Percentiles rank a stretch among this genome's conserved stretches.
Conservation (phyloP, 148 eudicot species). For the Rhododendron griersonianum region DNA sequence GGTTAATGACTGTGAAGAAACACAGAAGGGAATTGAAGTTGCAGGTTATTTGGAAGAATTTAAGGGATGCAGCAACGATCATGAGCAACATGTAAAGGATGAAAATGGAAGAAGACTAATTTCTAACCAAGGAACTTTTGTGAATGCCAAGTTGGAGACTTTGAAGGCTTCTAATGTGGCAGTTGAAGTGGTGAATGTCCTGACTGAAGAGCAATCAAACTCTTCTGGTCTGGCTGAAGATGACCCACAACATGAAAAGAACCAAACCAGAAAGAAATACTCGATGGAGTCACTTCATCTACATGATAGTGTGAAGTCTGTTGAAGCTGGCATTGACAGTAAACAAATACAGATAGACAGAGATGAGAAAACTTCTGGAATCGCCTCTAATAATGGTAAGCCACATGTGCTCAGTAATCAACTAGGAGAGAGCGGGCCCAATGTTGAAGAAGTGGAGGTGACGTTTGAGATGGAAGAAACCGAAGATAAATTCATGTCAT, state of each 20-base stretch:
- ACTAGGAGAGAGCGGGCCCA: constrained; percentile 21
- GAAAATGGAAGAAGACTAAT: constrained; percentile 19
- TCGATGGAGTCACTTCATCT: constrained; percentile 17
- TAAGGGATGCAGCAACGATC: constrained; percentile 7
- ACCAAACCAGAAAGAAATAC: constrained; percentile 11
- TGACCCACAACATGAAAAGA: constrained; percentile 18
- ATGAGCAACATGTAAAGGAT: constrained; percentile 10
- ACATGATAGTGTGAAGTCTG: constrained; percentile 23
- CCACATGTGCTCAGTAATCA: constrained; percentile 18
- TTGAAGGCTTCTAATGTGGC: constrained; percentile 26
- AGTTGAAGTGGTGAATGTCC: constrained; percentile 21
- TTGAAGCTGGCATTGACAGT: constrained; percentile 15
- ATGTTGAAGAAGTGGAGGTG: constrained; percentile 18
- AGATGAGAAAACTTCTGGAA: constrained; percentile 14
- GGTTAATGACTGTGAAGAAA: constrained; percentile 12
- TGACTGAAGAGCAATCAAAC: constrained; percentile 21
- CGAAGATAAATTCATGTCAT: constrained; percentile 19
- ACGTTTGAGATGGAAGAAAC: constrained; percentile 17
- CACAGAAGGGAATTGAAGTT: constrained; percentile 11
- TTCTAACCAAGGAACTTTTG: constrained; percentile 13
- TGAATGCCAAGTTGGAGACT: constrained; percentile 17
- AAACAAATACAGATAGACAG: constrained; percentile 17
- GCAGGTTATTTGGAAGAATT: constrained; percentile 7
- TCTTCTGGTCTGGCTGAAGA: constrained; percentile 20
- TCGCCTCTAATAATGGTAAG: constrained; percentile 18